Base-by-base conservation (phyloP, 768 basidiomycete genomes). In the Suillus sp. region DNA sequence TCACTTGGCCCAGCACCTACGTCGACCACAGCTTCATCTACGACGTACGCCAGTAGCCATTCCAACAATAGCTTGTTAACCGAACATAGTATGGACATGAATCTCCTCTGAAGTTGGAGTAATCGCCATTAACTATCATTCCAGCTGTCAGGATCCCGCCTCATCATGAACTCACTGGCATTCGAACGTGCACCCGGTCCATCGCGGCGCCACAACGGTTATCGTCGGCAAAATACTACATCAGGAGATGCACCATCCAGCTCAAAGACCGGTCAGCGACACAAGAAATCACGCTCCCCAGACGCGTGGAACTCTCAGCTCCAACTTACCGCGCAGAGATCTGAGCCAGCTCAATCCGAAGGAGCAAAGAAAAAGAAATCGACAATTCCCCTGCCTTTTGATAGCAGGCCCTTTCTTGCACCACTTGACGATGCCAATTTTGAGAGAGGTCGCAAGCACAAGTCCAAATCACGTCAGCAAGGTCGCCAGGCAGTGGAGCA, bases 261-360 rank as follows among this genome's bases (percentile, higher is more conserved):
- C 64, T 67, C 25, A 63, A 68, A 8, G 65, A 38, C 69, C 9
- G 63, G 13, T 54, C 72, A 71, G 22, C 73, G 74, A 51, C 71
- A 75, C 45, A 71, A 69, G 48, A 75, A 75, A 67, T 78, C 79
- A 34, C 71, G 70, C 54, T 79, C 79, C 9, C 75, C 78, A 2
- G 78, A 77, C 45, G 58, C 71, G 35, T 70, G 65, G 25, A 61
- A 63, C 3, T 32, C 48, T 10, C 74, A 73, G 25, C 70, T 68
- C 7, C 65, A 66, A 34, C 55, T 60, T 38, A 61, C 60, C 45
- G 20, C 34, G 11, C 67, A 66, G 56, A 75, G 62, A 48, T 60
- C 63, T 16, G 78, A 76, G 20, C 11, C 62, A 38, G 43, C 65
- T 30, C 72, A 70, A 54, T 40, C 42, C 42, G 71, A 71, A 58